Percentiles rank a stretch among this genome's conserved stretches.
Evolutionary conservation across 768 basidiomycete genomes (phyloP).

Genomic region (Kwoniella sp.): DNA sequence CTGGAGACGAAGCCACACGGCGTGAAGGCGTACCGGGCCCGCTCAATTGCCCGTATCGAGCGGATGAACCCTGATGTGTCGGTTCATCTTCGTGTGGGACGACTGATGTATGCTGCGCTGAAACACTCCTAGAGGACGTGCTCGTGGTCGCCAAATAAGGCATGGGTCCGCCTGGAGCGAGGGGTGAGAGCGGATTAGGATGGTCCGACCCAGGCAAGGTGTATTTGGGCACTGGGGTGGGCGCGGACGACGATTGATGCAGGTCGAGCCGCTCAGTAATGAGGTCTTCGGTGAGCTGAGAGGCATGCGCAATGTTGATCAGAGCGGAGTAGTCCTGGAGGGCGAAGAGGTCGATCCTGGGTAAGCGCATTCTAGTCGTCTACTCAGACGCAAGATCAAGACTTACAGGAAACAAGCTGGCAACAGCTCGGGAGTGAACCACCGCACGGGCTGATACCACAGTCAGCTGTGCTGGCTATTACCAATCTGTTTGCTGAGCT

Average conservation of each 20-base stretch:
- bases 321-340: slow-evolving; percentile 40
- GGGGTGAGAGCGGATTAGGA: slow-evolving; percentile 10
- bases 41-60: neutral
- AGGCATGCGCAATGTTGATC: slow-evolving; percentile 34
- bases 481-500: no score
- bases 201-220: slow-evolving; percentile 10
- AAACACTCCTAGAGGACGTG: slow-evolving; percentile 3
- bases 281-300: slow-evolving; percentile 33
- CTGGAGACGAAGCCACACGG: neutral
- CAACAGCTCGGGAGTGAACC: slow-evolving; percentile 40
- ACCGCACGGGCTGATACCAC: slow-evolving; percentile 36
- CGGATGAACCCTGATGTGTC: neutral
- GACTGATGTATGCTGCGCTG: neutral
- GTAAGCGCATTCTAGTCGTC: neutral
- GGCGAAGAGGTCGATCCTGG: neutral
- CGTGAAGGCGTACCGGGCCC: neutral
- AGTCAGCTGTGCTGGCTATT: no score
- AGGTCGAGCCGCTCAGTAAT: slow-evolving; percentile 29
- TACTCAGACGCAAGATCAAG: neutral
- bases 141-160: slow-evolving; percentile 2
- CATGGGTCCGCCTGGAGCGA: slow-evolving; percentile 8
- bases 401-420: slow-evolving; percentile 38
- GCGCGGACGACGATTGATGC: slow-evolving; percentile 6
- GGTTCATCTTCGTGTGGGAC: neutral
- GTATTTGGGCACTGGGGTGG: slow-evolving; percentile 4